phyloP scores from a whole-genome alignment of 164 flowering plant genomes.

The Cinnamomum micranthum region DNA sequence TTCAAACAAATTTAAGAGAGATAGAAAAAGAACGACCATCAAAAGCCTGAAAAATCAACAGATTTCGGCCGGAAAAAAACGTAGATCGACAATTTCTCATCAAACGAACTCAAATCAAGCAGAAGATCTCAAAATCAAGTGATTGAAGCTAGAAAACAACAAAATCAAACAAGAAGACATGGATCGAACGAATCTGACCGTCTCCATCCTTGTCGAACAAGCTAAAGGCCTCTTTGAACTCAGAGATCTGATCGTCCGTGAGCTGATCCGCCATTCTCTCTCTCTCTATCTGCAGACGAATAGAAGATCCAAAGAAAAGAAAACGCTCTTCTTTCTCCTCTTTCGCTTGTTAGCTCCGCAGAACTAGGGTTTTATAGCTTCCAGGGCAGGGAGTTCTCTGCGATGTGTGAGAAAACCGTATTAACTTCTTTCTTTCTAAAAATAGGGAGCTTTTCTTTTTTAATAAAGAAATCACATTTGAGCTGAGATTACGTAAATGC shows the following conservation, averaged over 20 bases:
- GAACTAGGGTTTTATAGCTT: slow-evolving; percentile 17
- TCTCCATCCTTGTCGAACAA: slow-evolving; percentile 52
- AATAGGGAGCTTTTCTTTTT: not conserved
- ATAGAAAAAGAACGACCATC: not conserved
- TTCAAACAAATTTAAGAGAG: not conserved
- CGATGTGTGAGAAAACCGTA: not conserved
- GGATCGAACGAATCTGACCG: slow-evolving; percentile 20
- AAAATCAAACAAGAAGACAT: not conserved
- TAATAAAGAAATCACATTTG: not conserved
- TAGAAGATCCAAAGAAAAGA: too few species aligned
- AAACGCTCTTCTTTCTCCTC: not conserved
- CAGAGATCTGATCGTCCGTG: slow-evolving; percentile 51
- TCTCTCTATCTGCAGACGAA: not conserved
- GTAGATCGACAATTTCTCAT: not conserved
- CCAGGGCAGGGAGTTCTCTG: too few species aligned
- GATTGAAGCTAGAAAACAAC: not conserved
- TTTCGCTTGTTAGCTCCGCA: not conserved
- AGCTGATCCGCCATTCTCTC: slow-evolving; percentile 41
- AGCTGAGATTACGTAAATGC: not conserved
- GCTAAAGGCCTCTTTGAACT: slow-evolving; percentile 52
- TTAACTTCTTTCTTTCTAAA: not conserved
- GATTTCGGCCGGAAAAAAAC: not conserved
- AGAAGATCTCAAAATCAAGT: not conserved
- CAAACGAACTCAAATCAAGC: not conserved
- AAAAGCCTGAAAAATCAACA: not conserved